These are phyloP conservation scores for Sporothrix inflata DNA, from an alignment of 2,329 filamentous ascomycete genomes.

Conservation along the genomic window DNA sequence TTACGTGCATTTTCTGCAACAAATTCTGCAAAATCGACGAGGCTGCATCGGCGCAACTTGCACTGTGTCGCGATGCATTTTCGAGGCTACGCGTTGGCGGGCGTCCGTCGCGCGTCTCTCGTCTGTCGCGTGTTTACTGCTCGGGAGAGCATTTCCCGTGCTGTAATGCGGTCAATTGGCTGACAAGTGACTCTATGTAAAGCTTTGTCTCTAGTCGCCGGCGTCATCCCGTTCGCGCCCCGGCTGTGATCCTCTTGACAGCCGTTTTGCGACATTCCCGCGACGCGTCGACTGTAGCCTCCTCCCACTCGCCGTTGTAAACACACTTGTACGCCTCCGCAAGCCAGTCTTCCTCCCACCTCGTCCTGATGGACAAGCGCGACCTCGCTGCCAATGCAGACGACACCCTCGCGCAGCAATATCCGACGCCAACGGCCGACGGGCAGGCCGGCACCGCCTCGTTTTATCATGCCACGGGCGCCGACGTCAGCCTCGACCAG, in stretches of 20 bases:
- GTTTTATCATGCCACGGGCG: constrained; percentile 45
- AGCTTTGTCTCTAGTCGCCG: not conserved
- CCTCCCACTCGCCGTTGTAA: not conserved
- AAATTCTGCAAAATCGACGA: not conserved
- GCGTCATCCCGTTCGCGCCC: not conserved
- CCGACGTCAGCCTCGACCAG: constrained; percentile 35
- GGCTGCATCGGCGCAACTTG: not conserved
- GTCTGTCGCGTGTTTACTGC: not conserved
- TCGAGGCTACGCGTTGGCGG: not conserved
- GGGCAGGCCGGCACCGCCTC: constrained; percentile 48
- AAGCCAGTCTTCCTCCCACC: not conserved
- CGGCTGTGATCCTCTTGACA: not conserved
- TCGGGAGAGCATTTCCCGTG: not conserved
- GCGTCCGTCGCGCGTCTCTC: not conserved
- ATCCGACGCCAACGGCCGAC: constrained; percentile 53
- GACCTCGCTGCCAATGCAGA: constrained; percentile 43
- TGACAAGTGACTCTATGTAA: not conserved
- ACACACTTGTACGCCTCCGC: not conserved
- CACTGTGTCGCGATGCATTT: constrained; percentile 2
- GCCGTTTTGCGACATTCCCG: not conserved
- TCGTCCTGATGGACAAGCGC: constrained; percentile 40
- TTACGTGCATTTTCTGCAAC: not conserved
- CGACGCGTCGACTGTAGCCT: constrained; percentile 17
- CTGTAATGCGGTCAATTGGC: constrained; percentile 2
- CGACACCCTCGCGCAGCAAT: constrained; percentile 46